Evolutionary conservation across 345 rosid genomes (phyloP).

Genomic region (Cardiospermum halicacabum): DNA sequence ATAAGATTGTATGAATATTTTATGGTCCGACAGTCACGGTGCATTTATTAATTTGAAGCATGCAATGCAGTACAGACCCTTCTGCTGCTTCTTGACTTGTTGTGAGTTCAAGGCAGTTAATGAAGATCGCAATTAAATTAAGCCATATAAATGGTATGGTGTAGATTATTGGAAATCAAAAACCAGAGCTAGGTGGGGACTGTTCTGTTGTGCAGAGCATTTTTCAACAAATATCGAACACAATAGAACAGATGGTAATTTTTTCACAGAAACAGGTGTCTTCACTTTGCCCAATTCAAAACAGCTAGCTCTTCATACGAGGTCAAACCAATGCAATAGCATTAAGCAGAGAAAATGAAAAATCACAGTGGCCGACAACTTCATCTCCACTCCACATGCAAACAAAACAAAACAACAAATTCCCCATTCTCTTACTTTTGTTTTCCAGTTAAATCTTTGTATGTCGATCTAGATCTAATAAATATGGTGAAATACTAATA

Average conservation of each 20-base stretch:
- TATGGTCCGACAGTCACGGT: conserved; percentile 24
- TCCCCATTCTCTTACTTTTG: too few species aligned
- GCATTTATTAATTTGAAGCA: not conserved
- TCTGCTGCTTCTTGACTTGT: too few species aligned
- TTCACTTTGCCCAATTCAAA: conserved; percentile 1
- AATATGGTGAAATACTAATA: not conserved
- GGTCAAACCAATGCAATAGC: conserved; percentile 29
- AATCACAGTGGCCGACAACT: conserved; percentile 47
- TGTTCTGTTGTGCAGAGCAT: too few species aligned
- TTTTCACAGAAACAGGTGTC: not conserved
- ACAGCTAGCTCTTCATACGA: conserved; percentile 23
- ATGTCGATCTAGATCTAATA: too few species aligned
- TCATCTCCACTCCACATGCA: conserved; percentile 38
- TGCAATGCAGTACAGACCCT: too few species aligned
- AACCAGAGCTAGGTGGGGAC: not conserved
- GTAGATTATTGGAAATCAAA: too few species aligned
- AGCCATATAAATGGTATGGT: too few species aligned
- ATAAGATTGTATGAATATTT: not conserved
- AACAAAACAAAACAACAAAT: conserved; percentile 23
- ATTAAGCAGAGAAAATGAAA: conserved; percentile 3
- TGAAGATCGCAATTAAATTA: too few species aligned
- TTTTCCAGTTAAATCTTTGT: too few species aligned
- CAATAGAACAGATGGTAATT: conserved; percentile 14
- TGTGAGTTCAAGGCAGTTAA: too few species aligned
- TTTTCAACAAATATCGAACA: not conserved